Evolutionary conservation across 1,284 basidiomycete species (phyloP).

Genomic region (Pseudozyma hubeiensis): DNA sequence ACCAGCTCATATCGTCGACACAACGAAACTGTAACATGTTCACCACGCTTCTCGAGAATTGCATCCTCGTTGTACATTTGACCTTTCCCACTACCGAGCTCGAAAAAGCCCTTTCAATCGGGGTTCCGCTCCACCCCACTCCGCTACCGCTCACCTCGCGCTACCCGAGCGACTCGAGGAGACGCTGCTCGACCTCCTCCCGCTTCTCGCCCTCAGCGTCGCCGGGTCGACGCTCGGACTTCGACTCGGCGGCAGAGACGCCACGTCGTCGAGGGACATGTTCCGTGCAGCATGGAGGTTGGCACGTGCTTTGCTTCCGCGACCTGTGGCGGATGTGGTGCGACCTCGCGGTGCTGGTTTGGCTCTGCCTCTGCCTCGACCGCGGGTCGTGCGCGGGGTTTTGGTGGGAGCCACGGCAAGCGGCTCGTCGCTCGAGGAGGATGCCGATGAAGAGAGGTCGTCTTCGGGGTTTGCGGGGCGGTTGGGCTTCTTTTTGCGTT

Average conservation of each 20-base stretch:
- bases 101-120: too few relatives aligned
- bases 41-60: too few relatives aligned
- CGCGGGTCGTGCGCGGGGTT: slow-evolving; percentile 5
- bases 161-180: slow-evolving; percentile 1
- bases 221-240: slow-evolving; percentile 40
- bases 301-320: slow-evolving; percentile 10
- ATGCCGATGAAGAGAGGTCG: slow-evolving; percentile 15
- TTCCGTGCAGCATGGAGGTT: slow-evolving; percentile 41
- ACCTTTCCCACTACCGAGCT: too few relatives aligned
- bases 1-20: too few relatives aligned
- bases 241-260: slow-evolving; percentile 22
- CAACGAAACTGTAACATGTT: too few relatives aligned
- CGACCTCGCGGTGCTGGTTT: neutral
- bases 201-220: slow-evolving; percentile 14
- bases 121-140: too few relatives aligned
- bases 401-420: neutral
- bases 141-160: neutral
- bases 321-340: neutral
- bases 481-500: slow-evolving; percentile 20
- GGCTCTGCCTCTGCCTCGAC: slow-evolving; percentile 8
- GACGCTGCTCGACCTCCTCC: slow-evolving; percentile 14
- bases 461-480: slow-evolving; percentile 3
- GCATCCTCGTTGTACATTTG: too few relatives aligned
- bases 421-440: slow-evolving; percentile 11
- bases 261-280: slow-evolving; percentile 47